Evolutionary conservation across 306 rosid species (phyloP).

Genomic region (Quercus variabilis): DNA sequence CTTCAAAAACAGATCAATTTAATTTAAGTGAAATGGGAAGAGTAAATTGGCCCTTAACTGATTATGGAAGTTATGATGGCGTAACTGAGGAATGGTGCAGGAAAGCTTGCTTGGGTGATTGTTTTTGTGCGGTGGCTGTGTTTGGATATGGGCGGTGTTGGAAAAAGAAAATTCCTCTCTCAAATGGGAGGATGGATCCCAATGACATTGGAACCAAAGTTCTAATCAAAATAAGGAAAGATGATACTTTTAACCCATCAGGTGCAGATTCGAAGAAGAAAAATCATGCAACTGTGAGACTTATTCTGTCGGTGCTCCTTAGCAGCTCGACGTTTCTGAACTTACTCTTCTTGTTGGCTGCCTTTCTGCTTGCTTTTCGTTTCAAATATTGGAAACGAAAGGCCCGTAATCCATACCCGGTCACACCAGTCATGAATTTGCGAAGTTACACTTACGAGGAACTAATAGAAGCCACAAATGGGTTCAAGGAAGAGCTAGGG

Average conservation of each 20-base stretch:
- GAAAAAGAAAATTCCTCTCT: constrained; percentile 28
- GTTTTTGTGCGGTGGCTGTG: constrained; percentile 24
- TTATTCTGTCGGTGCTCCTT: constrained; percentile 18
- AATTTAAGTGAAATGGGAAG: background rate
- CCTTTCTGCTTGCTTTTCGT: background rate
- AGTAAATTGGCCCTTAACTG: background rate
- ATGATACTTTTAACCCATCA: background rate
- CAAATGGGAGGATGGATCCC: constrained; percentile 2
- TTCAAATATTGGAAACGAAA: background rate
- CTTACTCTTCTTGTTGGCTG: background rate
- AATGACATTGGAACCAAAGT: background rate
- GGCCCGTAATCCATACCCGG: background rate
- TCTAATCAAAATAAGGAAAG: constrained; percentile 26
- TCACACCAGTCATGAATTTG: constrained; percentile 1
- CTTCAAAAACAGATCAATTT: constrained; percentile 1
- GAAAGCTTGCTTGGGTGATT: constrained; percentile 28
- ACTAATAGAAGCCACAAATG: constrained; percentile 14
- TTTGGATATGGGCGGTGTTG: background rate
- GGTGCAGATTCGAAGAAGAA: background rate
- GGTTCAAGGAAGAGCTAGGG: constrained; percentile 31
- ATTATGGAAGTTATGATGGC: background rate
- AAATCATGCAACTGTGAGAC: background rate
- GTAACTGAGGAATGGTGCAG: constrained; percentile 30
- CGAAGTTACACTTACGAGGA: constrained; percentile 16
- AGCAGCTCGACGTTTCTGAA: constrained; percentile 12